A percentile compares a stretch with the other conserved stretches of the same genome.
phyloP scores from a whole-genome alignment of 495 filamentous ascomycete species.

The Penicillium chermesinum region DNA sequence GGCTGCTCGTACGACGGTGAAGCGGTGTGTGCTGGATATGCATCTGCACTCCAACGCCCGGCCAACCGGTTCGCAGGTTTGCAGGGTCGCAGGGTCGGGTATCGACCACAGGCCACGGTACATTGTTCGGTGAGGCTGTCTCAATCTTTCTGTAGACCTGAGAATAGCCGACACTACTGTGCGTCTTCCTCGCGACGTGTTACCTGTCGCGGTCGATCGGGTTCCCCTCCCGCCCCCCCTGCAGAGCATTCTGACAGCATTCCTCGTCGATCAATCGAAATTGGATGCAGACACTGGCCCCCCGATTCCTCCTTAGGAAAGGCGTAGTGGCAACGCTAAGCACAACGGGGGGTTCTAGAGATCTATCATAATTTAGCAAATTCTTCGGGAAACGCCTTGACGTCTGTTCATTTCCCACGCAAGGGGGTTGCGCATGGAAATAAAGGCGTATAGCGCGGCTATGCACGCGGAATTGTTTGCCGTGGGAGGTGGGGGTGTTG shows the following conservation, averaged over 20 bases:
- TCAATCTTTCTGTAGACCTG: background rate
- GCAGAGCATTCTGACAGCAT: constrained; percentile 19
- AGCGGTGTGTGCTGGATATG: constrained; percentile 1
- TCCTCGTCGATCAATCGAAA: constrained; percentile 16
- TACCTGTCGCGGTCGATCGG: constrained; percentile 2
- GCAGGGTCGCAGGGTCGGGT: background rate
- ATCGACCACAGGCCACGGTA: background rate
- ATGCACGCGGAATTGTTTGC: constrained; percentile 1
- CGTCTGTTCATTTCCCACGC: constrained; percentile 8
- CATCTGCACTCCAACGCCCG: background rate
- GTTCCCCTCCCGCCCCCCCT: background rate
- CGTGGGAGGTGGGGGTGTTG: background rate
- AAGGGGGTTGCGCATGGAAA: constrained; percentile 13
- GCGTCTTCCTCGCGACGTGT: background rate
- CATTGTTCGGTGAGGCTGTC: background rate
- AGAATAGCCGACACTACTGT: background rate
- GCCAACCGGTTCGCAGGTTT: background rate
- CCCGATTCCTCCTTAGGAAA: constrained; percentile 6
- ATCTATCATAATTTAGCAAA: constrained; percentile 13
- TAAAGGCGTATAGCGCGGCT: constrained; percentile 20
- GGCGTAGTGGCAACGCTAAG: background rate
- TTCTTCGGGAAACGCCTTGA: constrained; percentile 1
- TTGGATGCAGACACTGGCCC: background rate
- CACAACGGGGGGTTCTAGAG: constrained; percentile 1
- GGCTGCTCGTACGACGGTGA: background rate